Evolutionary conservation across 1,284 basidiomycete species (phyloP).

Genomic region (Cutaneotrichosporon sp.): DNA sequence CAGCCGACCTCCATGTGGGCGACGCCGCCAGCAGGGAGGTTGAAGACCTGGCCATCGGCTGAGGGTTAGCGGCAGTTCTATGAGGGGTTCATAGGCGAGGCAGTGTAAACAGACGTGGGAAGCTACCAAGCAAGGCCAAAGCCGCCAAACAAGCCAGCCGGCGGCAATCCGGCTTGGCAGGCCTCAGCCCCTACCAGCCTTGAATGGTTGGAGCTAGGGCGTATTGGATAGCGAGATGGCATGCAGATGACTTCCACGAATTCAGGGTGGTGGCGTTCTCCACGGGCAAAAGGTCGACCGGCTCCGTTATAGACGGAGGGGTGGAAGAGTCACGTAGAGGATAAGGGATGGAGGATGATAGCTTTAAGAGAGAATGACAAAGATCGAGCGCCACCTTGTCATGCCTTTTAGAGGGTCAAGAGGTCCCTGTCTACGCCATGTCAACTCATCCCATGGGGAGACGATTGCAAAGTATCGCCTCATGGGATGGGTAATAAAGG

Average conservation of each 20-base stretch:
- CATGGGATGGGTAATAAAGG: neutral
- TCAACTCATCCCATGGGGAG: neutral
- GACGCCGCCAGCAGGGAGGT: constrained; percentile 44
- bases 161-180: neutral
- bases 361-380: neutral
- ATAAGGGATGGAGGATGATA: neutral
- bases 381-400: neutral
- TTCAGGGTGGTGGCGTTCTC: neutral
- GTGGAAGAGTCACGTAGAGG: neutral
- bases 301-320: neutral
- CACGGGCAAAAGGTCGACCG: neutral
- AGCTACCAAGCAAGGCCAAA: too few species aligned
- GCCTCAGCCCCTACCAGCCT: neutral
- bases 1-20: constrained; percentile 13
- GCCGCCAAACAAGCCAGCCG: neutral
- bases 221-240: neutral
- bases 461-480: neutral
- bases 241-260: neutral
- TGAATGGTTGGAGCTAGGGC: neutral
- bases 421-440: neutral
- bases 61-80: neutral
- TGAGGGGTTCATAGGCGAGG: neutral
- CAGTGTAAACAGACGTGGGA: too few species aligned
- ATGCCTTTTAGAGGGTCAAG: neutral
- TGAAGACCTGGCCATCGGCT: constrained; percentile 38